Percentiles rank a stretch among this genome's conserved stretches.
These are phyloP conservation scores for Hanseniaspora lindneri DNA, from an alignment of 805 yeast genomes.

Conservation along the genomic window DNA sequence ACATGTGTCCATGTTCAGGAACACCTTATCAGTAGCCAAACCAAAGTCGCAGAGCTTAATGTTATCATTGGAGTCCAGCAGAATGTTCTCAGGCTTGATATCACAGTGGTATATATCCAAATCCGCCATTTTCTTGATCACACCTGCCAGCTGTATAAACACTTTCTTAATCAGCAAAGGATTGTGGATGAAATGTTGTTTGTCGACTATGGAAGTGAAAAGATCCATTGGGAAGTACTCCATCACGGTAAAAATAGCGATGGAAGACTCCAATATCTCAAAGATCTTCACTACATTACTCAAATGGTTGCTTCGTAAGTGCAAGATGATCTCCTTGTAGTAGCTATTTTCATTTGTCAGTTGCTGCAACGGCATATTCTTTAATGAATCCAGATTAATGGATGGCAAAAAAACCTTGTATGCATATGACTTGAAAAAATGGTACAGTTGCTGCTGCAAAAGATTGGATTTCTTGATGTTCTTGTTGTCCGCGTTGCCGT, in stretches of 20 bases:
- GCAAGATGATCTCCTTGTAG: conserved; percentile 60
- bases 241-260: conserved; percentile 59
- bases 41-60: conserved; percentile 76
- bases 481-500: conserved; percentile 12
- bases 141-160: conserved; percentile 69
- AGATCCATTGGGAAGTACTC: conserved; percentile 82
- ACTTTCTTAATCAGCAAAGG: conserved; percentile 43
- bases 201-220: conserved; percentile 73
- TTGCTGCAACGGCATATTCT: conserved; percentile 29
- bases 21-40: conserved; percentile 52
- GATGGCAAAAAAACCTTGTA: conserved; percentile 22
- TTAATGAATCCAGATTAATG: conserved; percentile 24
- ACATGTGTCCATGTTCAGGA: conserved; percentile 57
- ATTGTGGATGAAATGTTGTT: conserved; percentile 45
- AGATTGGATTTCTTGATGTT: conserved; percentile 22
- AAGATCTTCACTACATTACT: conserved; percentile 68
- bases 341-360: conserved; percentile 20
- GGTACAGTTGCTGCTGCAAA: conserved; percentile 24
- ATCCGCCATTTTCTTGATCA: conserved; percentile 69
- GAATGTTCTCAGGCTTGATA: conserved; percentile 86
- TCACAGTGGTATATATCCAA: conserved; percentile 85
- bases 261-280: conserved; percentile 51
- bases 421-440: conserved; percentile 22
- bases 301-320: conserved; percentile 62
- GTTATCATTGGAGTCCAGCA: conserved; percentile 51